Percentiles rank a stretch among this genome's conserved stretches.
Conservation (phyloP, 106 monocot genomes). For the Hemerocallis citrina region DNA sequence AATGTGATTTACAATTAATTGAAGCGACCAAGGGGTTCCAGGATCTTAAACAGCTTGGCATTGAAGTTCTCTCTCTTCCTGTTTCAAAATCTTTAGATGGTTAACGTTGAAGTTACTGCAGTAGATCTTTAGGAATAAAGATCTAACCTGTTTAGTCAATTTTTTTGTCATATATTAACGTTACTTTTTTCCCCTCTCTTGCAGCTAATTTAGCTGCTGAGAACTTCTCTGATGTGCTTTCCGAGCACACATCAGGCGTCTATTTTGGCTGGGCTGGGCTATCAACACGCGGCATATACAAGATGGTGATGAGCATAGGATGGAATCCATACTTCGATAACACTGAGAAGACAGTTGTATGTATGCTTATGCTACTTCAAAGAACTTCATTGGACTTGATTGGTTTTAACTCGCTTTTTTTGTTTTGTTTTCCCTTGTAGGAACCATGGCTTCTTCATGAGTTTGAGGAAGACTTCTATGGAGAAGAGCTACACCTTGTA, state of each 20-base stretch:
- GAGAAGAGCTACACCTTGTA: slow-evolving; percentile 81
- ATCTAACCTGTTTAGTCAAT: no score
- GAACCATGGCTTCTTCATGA: slow-evolving; percentile 95
- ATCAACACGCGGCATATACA: slow-evolving; percentile 56
- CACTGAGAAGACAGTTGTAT: slow-evolving; percentile 84
- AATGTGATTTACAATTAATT: no score
- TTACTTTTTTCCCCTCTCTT: slow-evolving; percentile 7
- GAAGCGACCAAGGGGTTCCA: no score
- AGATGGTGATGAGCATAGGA: slow-evolving; percentile 98
- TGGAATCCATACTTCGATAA: slow-evolving; percentile 98
- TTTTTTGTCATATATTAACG: no score
- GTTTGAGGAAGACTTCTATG: slow-evolving; percentile 87
- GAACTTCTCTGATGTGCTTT: slow-evolving; percentile 57
- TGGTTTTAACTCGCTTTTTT: background rate
- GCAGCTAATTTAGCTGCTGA: slow-evolving; percentile 87
- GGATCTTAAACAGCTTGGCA: no score
- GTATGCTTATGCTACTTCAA: slow-evolving; percentile 4
- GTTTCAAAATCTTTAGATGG: no score
- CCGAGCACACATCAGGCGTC: slow-evolving; percentile 84
- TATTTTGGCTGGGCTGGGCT: slow-evolving; percentile 94
- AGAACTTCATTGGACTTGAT: background rate
- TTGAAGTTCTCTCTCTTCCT: no score
- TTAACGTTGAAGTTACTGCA: no score
- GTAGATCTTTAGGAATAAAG: no score
- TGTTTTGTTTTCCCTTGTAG: slow-evolving; percentile 22